Conservation (phyloP, 2,329 filamentous ascomycete genomes). For the Trichophyton mentagrophytes region DNA sequence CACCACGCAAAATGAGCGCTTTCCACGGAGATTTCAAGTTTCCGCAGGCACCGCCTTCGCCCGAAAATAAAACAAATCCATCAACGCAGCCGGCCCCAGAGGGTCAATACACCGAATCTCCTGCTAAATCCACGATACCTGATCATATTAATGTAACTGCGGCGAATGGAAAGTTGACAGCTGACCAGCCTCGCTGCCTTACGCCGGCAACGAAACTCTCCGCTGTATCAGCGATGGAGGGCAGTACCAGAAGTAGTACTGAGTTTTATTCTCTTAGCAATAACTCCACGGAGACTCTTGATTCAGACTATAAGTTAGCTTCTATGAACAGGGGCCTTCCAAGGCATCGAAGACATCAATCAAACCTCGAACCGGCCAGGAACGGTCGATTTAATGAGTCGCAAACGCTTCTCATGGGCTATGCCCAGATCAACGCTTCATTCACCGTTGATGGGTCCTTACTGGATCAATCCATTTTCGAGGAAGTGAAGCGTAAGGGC, state of each 20-base stretch:
- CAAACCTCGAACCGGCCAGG: conserved; percentile 26
- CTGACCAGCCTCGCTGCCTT: conserved; percentile 21
- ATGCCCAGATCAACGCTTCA: conserved; percentile 82
- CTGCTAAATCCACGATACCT: neutral
- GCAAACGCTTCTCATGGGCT: conserved; percentile 94
- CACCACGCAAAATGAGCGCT: conserved; percentile 2
- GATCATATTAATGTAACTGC: conserved; percentile 18
- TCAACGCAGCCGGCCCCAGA: neutral
- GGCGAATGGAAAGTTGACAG: conserved; percentile 20
- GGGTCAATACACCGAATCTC: neutral
- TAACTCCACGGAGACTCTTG: conserved; percentile 82
- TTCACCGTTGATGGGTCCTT: conserved; percentile 87
- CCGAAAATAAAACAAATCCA: conserved; percentile 6
- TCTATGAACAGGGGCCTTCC: conserved; percentile 38
- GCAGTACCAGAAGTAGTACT: conserved; percentile 77
- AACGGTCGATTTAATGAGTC: conserved; percentile 14
- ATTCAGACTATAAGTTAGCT: conserved; percentile 63
- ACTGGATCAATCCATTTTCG: conserved; percentile 78
- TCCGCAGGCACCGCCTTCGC: conserved; percentile 33
- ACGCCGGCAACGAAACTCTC: conserved; percentile 31
- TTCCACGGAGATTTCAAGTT: conserved; percentile 41
- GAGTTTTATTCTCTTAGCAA: conserved; percentile 95
- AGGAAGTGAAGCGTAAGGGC: conserved; percentile 89
- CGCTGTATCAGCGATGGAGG: conserved; percentile 41
- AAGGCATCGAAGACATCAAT: conserved; percentile 33